phyloP scores from a whole-genome alignment of 2,329 filamentous ascomycete genomes.

The Grosmannia serpens region DNA sequence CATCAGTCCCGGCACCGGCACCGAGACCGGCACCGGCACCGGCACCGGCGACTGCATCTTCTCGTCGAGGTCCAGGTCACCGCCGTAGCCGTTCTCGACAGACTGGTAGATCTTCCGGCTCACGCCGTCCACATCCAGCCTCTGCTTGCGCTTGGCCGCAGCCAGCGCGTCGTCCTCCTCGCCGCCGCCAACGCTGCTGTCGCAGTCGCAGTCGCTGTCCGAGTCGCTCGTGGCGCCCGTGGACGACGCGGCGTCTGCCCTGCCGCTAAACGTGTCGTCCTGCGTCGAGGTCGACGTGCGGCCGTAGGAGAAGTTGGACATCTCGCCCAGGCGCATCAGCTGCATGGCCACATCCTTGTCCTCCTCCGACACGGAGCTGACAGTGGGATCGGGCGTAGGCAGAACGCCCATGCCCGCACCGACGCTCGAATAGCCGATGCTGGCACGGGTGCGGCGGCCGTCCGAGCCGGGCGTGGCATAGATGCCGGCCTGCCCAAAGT shows the following conservation, averaged over 20 bases:
- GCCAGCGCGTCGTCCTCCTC: slow-evolving; percentile 44
- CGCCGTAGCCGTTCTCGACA: slow-evolving; percentile 34
- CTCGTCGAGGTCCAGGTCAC: slow-evolving; percentile 47
- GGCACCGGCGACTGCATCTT: slow-evolving; percentile 31
- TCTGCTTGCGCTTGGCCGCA: slow-evolving; percentile 47
- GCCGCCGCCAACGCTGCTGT: slow-evolving; percentile 41
- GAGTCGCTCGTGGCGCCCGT: slow-evolving; percentile 74
- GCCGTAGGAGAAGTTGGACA: slow-evolving; percentile 85
- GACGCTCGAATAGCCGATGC: slow-evolving; percentile 39
- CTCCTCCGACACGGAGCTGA: slow-evolving; percentile 96
- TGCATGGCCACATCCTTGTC: slow-evolving; percentile 88
- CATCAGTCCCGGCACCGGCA: slow-evolving; percentile 15
- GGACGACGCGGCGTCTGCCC: slow-evolving; percentile 73
- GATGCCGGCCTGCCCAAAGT: slow-evolving; percentile 40
- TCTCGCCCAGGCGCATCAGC: slow-evolving; percentile 89
- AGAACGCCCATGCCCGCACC: slow-evolving; percentile 45
- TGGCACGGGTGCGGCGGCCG: slow-evolving; percentile 54
- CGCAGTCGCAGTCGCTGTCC: slow-evolving; percentile 62
- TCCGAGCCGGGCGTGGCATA: slow-evolving; percentile 54
- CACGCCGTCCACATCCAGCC: slow-evolving; percentile 32
- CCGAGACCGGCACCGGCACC: background rate
- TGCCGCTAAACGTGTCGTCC: slow-evolving; percentile 86
- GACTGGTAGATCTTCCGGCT: slow-evolving; percentile 38
- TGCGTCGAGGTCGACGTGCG: slow-evolving; percentile 87
- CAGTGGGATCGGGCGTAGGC: slow-evolving; percentile 92